Evolutionary conservation across 1,284 basidiomycete genomes (phyloP).

Genomic region (Fomes fomentarius): DNA sequence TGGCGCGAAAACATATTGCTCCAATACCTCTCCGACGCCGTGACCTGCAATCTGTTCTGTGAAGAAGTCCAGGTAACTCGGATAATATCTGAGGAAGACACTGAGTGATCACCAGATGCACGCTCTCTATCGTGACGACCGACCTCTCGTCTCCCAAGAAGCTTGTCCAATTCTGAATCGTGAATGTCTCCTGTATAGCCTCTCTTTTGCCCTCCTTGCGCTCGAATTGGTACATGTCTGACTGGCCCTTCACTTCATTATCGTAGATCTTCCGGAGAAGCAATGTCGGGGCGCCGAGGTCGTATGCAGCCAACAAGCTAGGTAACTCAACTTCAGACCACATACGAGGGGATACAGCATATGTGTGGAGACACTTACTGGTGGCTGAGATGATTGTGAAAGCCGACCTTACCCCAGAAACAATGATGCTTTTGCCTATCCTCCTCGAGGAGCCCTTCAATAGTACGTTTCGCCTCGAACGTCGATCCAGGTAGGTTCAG

Average conservation of each 20-base stretch:
- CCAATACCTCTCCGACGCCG: constrained; percentile 48
- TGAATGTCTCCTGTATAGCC: constrained; percentile 42
- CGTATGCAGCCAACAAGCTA: constrained; percentile 65
- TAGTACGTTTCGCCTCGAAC: constrained; percentile 45
- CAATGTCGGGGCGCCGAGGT: constrained; percentile 58
- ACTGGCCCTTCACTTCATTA: constrained; percentile 41
- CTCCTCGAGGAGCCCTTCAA: constrained; percentile 53
- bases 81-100: constrained; percentile 46
- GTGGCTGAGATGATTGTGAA: constrained; percentile 71
- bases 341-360: background rate
- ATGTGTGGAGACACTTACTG: constrained; percentile 40
- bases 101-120: no score
- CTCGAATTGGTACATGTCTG: constrained; percentile 48
- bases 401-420: constrained; percentile 50
- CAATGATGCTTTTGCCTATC: constrained; percentile 63
- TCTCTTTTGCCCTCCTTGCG: constrained; percentile 35
- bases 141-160: constrained; percentile 59
- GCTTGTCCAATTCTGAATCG: constrained; percentile 54
- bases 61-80: constrained; percentile 56
- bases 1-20: constrained; percentile 58
- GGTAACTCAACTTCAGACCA: background rate
- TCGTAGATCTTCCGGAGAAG: constrained; percentile 59
- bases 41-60: constrained; percentile 44
- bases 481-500: constrained; percentile 55
- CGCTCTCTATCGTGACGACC: constrained; percentile 15